Percentiles rank a stretch among this genome's conserved stretches.
Conservation (phyloP, 2,329 filamentous ascomycete genomes). For the Xylaria sp. region DNA sequence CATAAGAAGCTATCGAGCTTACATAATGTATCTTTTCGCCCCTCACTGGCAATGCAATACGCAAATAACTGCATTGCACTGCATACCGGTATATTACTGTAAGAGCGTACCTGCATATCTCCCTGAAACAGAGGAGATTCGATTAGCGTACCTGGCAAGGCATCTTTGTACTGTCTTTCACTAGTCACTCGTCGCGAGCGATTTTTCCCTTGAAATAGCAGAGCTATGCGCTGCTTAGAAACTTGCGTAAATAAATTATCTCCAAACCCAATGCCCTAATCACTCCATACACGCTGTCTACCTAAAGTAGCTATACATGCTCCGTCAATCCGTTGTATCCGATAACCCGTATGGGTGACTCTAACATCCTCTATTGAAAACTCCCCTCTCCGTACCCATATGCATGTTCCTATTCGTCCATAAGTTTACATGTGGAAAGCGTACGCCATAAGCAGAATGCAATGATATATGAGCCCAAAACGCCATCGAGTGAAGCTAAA, state of each 20-base stretch:
- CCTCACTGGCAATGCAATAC: not conserved
- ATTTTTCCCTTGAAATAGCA: not conserved
- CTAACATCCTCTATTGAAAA: conserved; percentile 36
- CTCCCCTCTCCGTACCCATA: conserved; percentile 27
- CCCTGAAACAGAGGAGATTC: too few relatives aligned
- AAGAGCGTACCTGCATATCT: not conserved
- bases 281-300: conserved; percentile 24
- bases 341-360: conserved; percentile 17
- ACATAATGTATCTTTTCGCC: not conserved
- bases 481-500: conserved; percentile 27
- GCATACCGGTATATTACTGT: too few relatives aligned
- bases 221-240: conserved; percentile 8
- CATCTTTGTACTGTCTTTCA: not conserved
- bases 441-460: conserved; percentile 28
- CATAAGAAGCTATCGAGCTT: not conserved
- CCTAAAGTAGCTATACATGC: conserved; percentile 30
- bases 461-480: conserved; percentile 34
- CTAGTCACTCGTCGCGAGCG: not conserved
- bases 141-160: too few relatives aligned
- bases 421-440: conserved; percentile 35
- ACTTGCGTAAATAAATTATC: conserved; percentile 22
- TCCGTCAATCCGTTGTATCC: conserved; percentile 20
- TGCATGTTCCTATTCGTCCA: conserved; percentile 32
- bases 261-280: conserved; percentile 19
- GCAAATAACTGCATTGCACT: not conserved